phyloP scores from a whole-genome alignment of 768 basidiomycete species.

The Leccinum variicolor region DNA sequence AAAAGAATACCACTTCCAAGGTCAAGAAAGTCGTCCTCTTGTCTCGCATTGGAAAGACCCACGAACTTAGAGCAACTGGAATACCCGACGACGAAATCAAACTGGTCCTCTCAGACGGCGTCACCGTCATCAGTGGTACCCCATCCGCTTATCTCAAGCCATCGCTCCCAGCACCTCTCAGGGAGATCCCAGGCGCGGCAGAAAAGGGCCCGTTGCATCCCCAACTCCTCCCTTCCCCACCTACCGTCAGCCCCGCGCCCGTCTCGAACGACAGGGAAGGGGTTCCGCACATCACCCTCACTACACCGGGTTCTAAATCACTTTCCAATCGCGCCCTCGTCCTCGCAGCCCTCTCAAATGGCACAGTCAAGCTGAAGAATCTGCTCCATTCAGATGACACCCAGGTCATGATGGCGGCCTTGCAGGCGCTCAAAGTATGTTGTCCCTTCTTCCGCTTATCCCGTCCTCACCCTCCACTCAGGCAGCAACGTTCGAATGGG shows the following conservation, averaged over 20 bases:
- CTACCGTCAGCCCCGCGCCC: background rate
- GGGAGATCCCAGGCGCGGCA: conserved; percentile 15
- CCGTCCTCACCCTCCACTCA: conserved; percentile 25
- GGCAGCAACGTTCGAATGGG: conserved; percentile 94
- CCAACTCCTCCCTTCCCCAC: conserved; percentile 15
- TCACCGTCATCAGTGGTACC: conserved; percentile 64
- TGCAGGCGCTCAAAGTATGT: conserved; percentile 77
- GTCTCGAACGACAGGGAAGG: background rate
- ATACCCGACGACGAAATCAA: conserved; percentile 80
- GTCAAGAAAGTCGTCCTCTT: conserved; percentile 91
- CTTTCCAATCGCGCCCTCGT: conserved; percentile 94
- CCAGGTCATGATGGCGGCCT: conserved; percentile 97
- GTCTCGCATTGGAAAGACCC: conserved; percentile 85
- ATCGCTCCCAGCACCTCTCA: conserved; percentile 45
- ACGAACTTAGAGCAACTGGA: conserved; percentile 86
- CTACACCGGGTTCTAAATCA: conserved; percentile 95
- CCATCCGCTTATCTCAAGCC: conserved; percentile 39
- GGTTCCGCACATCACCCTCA: conserved; percentile 53
- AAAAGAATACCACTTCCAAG: conserved; percentile 90
- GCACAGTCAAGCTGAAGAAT: conserved; percentile 86
- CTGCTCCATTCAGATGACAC: conserved; percentile 97
- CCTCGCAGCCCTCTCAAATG: conserved; percentile 86
- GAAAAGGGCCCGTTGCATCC: conserved; percentile 18
- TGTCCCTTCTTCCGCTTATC: background rate
- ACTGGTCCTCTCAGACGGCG: conserved; percentile 79